phyloP scores from a whole-genome alignment of 371 early-diverging fungal species.

The Mucor mucedo region DNA sequence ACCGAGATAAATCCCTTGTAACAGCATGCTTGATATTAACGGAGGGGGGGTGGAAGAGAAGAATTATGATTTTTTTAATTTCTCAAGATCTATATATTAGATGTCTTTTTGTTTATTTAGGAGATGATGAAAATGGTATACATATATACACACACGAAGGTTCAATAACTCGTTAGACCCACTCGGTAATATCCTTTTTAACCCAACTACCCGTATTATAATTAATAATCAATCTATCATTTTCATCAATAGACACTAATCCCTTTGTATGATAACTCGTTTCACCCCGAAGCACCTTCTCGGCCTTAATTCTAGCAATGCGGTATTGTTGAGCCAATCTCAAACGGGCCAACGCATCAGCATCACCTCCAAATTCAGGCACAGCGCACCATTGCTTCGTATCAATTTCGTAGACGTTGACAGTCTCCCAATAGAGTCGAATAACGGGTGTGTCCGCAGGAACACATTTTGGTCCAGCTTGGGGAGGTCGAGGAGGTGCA shows the following conservation, averaged over 20 bases:
- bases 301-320: slow-evolving; percentile 41
- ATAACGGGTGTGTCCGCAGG: slow-evolving; percentile 22
- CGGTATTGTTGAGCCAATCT: slow-evolving; percentile 34
- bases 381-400: slow-evolving; percentile 39
- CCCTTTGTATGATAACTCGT: slow-evolving; percentile 37
- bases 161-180: slow-evolving; percentile 14
- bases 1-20: too few relatives aligned
- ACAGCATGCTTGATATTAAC: too few relatives aligned
- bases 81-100: too few relatives aligned
- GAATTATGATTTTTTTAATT: too few relatives aligned
- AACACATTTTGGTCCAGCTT: slow-evolving; percentile 15
- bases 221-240: slow-evolving; percentile 24
- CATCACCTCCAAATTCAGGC: slow-evolving; percentile 9
- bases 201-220: slow-evolving; percentile 25
- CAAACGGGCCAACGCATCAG: slow-evolving; percentile 25
- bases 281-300: slow-evolving; percentile 38
- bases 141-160: too few relatives aligned
- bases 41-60: too few relatives aligned
- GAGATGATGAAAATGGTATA: too few relatives aligned
- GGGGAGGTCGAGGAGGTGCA: neutral
- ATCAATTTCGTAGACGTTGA: slow-evolving; percentile 29
- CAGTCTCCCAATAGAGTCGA: slow-evolving; percentile 27
- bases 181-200: slow-evolving; percentile 28
- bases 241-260: slow-evolving; percentile 9
- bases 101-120: too few relatives aligned